Evolutionary conservation across 306 rosid genomes (phyloP), one percentile per base, ranked within the genome.

Genomic region (Lotus japonicus): DNA sequence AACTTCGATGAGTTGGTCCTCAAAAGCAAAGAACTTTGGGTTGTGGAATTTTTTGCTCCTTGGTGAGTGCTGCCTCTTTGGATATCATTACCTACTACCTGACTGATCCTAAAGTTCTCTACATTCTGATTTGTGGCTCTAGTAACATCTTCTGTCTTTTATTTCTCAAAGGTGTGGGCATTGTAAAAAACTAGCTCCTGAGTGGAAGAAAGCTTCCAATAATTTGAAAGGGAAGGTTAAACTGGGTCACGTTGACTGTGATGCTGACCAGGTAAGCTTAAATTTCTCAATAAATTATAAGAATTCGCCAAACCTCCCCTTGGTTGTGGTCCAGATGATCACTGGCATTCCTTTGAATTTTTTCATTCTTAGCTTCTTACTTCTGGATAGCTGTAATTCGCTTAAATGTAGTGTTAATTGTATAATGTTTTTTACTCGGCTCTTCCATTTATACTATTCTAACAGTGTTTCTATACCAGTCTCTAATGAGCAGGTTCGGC

Each of bases 1-100:
- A 91, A 95, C 83, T 95, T 95, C 17, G 95, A 95, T 77, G 97
- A 95, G 64, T 58, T 77, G 65, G 97, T 95, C 56, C 12, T 85
- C 64, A 91, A 88, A 79, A 95, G 99, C 84, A 95, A 91, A 81
- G 99, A 91, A 26, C 95, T 95, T 49, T 95, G 99, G 99, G 64
- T 88, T 83, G 99, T 95, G 55, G 99, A 95, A 79, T 95, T 95
- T 83, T 95, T 95, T 70, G 99, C 99, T 15, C 97, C 99, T 57
- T 95, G 99, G 99, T 91, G 78, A 81, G 82, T 66, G 46, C 38
- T 12, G 14, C 51, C 64, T 64, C 33, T 66, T 48, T 73, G 6
- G 19, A 36, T 49, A 61, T 39, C 28, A 38, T 48, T 58, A 15
- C 70, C 43, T 59, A 54, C 56, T 55, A 12, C 60, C 38, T 38